Evolutionary conservation across 2,329 filamentous ascomycete species (phyloP), one percentile per base, ranked within the genome.

Genomic region (Spiromastix sp.): DNA sequence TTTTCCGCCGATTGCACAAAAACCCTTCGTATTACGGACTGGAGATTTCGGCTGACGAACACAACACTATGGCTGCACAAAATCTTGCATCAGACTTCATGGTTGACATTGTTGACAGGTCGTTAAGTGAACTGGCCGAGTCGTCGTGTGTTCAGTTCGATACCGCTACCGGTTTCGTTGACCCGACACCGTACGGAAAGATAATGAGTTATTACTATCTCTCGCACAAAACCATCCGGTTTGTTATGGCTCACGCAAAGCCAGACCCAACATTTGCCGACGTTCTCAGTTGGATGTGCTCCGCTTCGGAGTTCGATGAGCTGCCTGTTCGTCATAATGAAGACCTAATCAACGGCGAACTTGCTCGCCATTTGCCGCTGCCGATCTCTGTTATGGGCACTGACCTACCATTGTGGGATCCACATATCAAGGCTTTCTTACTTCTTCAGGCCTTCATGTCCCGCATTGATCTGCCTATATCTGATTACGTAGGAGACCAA

Each of bases 121-220:
- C 89, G 0, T 72, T 98, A 6, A 67, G 67, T 16, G 86, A 93
- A 52, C 73, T 98, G 4, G 81, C 80, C 1, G 72, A 82, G 42
- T 96, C 87, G 2, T 80, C 79, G 36, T 98, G 91, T 63, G 77
- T 94, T 11, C 71, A 79, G 12, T 71, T 93, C 3, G 81, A 85
- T 50, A 79, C 81, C 29, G 55, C 57, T 3, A 94, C 91, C 45
- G 89, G 89, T 28, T 82, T 94, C 47, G 79, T 98, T 18, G 83
- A 94, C 48, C 69, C 89, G 1, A 96, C 91, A 0, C 80, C 89
- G 0, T 72, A 96, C 5, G 91, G 91, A 50, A 95, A 94, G 66
- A 96, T 98, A 53, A 95, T 96, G 85, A 93, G 84, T 57, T 98
- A 96, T 69, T 98, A 98, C 70, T 98, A 98, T 55, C 78, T 91